Evolutionary conservation across 257 asterid species (phyloP).

Genomic region (Jaltomata sinuosa): DNA sequence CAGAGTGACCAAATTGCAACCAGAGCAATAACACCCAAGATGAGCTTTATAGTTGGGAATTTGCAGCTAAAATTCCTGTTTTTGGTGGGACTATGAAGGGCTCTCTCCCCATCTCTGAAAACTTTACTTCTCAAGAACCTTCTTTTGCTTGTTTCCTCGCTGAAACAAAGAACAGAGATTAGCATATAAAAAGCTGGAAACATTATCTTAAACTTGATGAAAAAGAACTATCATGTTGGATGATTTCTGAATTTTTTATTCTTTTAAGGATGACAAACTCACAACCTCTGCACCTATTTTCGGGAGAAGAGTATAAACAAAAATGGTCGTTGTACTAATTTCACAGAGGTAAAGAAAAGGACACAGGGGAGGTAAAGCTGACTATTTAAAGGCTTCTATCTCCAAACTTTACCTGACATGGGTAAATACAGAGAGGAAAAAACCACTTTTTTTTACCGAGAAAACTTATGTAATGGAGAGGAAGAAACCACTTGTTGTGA

Average conservation of each 20-base stretch:
- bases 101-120: constrained; percentile 52
- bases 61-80: constrained; percentile 50
- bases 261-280: not conserved
- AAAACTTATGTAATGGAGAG: not conserved
- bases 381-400: not conserved
- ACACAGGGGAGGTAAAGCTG: not conserved
- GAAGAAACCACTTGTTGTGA: not conserved
- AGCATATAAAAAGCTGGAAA: not conserved
- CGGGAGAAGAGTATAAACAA: not conserved
- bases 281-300: not conserved
- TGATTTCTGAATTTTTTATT: not conserved
- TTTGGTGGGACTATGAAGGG: constrained; percentile 38
- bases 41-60: constrained; percentile 48
- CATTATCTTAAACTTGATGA: not conserved
- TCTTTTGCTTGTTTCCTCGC: constrained; percentile 61
- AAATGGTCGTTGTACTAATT: not conserved
- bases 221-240: not conserved
- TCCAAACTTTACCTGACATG: not conserved
- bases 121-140: constrained; percentile 46
- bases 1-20: constrained; percentile 59
- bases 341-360: not conserved
- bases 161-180: constrained; percentile 20
- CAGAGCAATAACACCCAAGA: constrained; percentile 42
- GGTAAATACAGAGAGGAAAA: not conserved
- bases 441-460: not conserved